Evolutionary conservation across 495 filamentous ascomycete species (phyloP).

Genomic region (Podospora fimiseda): DNA sequence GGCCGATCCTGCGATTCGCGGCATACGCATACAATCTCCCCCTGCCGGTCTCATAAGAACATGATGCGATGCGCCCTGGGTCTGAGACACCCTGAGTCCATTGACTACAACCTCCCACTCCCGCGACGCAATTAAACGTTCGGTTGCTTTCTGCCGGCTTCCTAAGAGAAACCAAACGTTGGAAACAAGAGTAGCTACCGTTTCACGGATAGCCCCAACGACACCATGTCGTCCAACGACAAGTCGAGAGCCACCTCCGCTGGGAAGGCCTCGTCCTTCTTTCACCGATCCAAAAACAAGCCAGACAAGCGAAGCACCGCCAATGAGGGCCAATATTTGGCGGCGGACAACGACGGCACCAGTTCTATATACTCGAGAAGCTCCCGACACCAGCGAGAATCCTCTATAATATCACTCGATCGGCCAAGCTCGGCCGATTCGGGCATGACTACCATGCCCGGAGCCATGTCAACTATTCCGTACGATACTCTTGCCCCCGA

Average conservation of each 20-base stretch:
- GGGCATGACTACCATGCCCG: constrained; percentile 68
- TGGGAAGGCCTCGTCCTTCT: constrained; percentile 63
- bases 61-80: constrained; percentile 37
- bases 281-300: constrained; percentile 77
- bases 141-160: constrained; percentile 18
- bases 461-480: constrained; percentile 68
- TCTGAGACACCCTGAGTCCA: constrained; percentile 33
- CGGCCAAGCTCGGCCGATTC: constrained; percentile 46
- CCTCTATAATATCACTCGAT: constrained; percentile 70
- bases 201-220: constrained; percentile 22
- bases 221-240: constrained; percentile 57
- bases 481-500: constrained; percentile 71
- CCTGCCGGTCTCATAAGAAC: constrained; percentile 16
- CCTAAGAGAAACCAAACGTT: constrained; percentile 18
- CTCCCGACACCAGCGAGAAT: constrained; percentile 74
- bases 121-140: constrained; percentile 19
- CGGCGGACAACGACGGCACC: constrained; percentile 45
- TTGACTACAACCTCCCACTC: constrained; percentile 25
- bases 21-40: constrained; percentile 8
- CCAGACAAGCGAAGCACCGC: constrained; percentile 55
- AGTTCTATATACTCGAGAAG: constrained; percentile 60
- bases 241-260: constrained; percentile 78
- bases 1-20: constrained; percentile 18
- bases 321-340: constrained; percentile 45
- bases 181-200: constrained; percentile 19